These are phyloP conservation scores for Rhodotorula mucilaginosa DNA, from an alignment of 1,284 basidiomycete species.

Conservation along the genomic window DNA sequence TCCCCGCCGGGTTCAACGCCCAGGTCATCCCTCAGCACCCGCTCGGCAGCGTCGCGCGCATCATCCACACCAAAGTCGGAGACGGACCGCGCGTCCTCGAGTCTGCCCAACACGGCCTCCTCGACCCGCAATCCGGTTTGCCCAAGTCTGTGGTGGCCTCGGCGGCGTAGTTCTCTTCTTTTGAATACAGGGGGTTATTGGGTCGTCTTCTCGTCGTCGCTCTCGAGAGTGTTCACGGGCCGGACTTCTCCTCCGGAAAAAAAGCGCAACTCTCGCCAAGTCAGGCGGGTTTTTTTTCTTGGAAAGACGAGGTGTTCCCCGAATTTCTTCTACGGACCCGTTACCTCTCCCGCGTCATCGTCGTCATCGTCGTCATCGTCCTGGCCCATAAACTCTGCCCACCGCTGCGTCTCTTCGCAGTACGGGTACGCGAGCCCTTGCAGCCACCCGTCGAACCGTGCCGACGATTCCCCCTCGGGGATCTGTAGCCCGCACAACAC, in stretches of 20 bases:
- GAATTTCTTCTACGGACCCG: not conserved
- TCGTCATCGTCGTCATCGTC: conserved; percentile 10
- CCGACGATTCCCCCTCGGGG: conserved; percentile 61
- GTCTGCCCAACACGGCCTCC: conserved; percentile 49
- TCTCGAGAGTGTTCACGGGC: too few species aligned
- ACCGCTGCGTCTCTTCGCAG: conserved; percentile 86
- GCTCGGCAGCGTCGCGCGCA: conserved; percentile 72
- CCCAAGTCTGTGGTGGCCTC: too few species aligned
- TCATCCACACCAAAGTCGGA: conserved; percentile 88
- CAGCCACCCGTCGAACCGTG: conserved; percentile 69
- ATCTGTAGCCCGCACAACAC: conserved; percentile 93
- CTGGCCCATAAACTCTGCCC: conserved; percentile 65
- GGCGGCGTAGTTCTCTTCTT: not conserved
- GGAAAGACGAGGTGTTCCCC: too few species aligned
- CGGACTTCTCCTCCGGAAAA: too few species aligned
- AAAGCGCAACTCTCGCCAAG: too few species aligned
- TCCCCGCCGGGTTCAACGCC: conserved; percentile 72
- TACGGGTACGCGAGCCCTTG: conserved; percentile 77
- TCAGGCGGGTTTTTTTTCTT: too few species aligned
- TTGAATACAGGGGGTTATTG: too few species aligned
- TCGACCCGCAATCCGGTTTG: conserved; percentile 48
- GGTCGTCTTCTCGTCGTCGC: too few species aligned
- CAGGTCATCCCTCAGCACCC: conserved; percentile 68
- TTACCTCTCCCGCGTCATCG: not conserved
- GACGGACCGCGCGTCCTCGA: conserved; percentile 70